A percentile compares a stretch with the other conserved stretches of the same genome.
Evolutionary conservation across 192 early-diverging fungal genomes (phyloP).

Genomic region (Backusella luteola): DNA sequence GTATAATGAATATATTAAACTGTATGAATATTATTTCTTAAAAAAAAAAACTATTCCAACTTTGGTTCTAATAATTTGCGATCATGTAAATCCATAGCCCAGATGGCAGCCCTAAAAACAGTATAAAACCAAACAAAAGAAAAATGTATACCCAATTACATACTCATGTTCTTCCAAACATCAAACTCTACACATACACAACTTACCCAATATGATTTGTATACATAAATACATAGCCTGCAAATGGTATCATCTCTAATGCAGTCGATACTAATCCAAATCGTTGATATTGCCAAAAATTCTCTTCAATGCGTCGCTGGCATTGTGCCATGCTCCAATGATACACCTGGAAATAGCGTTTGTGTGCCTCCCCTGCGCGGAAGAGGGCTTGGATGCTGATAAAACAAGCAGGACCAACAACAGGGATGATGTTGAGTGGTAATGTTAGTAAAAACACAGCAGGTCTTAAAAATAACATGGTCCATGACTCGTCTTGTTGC

Average conservation of each 20-base stretch:
- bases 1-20: not conserved
- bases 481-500: not conserved
- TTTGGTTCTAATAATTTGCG: slow-evolving; percentile 1
- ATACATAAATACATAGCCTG: slow-evolving; percentile 47
- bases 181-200: not conserved
- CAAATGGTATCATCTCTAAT: slow-evolving; percentile 46
- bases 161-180: not conserved
- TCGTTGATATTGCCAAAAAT: slow-evolving; percentile 35
- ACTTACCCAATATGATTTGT: slow-evolving; percentile 51
- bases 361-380: slow-evolving; percentile 37
- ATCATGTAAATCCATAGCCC: slow-evolving; percentile 17
- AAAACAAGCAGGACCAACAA: slow-evolving; percentile 40
- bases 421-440: slow-evolving; percentile 44
- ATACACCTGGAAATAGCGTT: slow-evolving; percentile 46
- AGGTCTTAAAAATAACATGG: not conserved
- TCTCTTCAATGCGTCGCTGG: slow-evolving; percentile 31
- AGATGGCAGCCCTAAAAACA: slow-evolving; percentile 7
- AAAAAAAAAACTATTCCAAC: not conserved
- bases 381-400: slow-evolving; percentile 41
- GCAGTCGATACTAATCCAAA: slow-evolving; percentile 47
- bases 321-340: slow-evolving; percentile 35
- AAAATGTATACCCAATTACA: not conserved
- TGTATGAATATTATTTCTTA: not conserved
- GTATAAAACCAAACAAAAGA: not conserved
- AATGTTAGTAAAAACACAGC: slow-evolving; percentile 39